Percentiles rank a stretch among this genome's conserved stretches.
Evolutionary conservation across 163 green algal species (phyloP).

Genomic region (Coccomyxa subellipsoidea): DNA sequence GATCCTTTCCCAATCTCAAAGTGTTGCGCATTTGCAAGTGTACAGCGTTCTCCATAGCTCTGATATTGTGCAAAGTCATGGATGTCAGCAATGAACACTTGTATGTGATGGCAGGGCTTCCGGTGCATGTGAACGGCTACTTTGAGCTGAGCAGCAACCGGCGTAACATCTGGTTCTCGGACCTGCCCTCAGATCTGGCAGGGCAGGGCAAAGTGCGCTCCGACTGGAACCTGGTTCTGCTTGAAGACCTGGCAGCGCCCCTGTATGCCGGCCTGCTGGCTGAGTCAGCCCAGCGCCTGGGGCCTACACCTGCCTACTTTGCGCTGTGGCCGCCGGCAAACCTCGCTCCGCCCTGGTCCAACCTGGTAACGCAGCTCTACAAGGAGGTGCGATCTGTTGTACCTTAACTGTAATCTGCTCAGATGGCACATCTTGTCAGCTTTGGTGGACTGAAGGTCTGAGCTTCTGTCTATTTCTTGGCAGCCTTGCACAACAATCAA

Average conservation of each 20-base stretch:
- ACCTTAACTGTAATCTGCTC: background rate
- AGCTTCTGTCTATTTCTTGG: too few relatives aligned
- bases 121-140: constrained; percentile 76
- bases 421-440: background rate
- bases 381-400: background rate
- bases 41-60: too few relatives aligned
- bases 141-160: constrained; percentile 78
- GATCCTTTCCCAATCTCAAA: too few relatives aligned
- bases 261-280: constrained; percentile 53
- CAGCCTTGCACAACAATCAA: too few relatives aligned
- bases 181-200: constrained; percentile 42
- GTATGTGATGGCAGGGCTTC: constrained; percentile 52
- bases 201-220: constrained; percentile 48
- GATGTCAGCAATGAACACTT: background rate
- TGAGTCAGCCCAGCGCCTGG: constrained; percentile 30
- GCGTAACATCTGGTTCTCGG: constrained; percentile 74
- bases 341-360: background rate
- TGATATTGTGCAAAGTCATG: background rate
- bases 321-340: constrained; percentile 24
- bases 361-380: background rate
- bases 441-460: background rate
- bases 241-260: constrained; percentile 55
- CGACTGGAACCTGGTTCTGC: constrained; percentile 68
- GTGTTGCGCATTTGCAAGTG: too few relatives aligned
- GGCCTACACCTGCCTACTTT: constrained; percentile 24